These are phyloP conservation scores for Termitomyces sp. DNA, from an alignment of 768 basidiomycete genomes.

Conservation along the genomic window DNA sequence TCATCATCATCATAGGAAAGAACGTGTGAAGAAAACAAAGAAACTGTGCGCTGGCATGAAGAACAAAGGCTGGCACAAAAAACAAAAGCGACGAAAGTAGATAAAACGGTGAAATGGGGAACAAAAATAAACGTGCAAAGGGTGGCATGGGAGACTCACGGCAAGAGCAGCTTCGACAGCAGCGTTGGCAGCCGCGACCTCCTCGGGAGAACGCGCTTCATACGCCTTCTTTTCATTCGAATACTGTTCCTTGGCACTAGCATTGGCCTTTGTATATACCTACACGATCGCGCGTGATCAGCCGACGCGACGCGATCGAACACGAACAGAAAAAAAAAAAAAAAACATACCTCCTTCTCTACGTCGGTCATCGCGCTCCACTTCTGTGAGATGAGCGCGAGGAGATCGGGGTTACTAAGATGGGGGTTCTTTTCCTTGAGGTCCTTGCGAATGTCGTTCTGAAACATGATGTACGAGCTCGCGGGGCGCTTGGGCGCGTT, in stretches of 20 bases:
- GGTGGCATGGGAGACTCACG: constrained; percentile 16
- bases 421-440: constrained; percentile 62
- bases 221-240: constrained; percentile 60
- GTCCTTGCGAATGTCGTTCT: constrained; percentile 80
- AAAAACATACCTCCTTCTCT: constrained; percentile 65
- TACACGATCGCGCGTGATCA: constrained; percentile 18
- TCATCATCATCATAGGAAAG: no score
- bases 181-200: constrained; percentile 40
- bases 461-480: constrained; percentile 90
- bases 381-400: constrained; percentile 62
- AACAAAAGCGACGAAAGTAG: no score
- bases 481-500: constrained; percentile 93
- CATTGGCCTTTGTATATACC: constrained; percentile 51
- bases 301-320: background rate
- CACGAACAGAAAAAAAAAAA: constrained; percentile 6
- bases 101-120: no score
- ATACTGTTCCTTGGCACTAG: constrained; percentile 58
- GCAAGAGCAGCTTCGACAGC: constrained; percentile 34
- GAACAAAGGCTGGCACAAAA: no score
- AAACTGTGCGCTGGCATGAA: no score
- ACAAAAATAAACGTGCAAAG: no score
- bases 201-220: constrained; percentile 46
- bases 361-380: constrained; percentile 68
- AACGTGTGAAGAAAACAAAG: no score
- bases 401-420: constrained; percentile 65